Evolutionary conservation across 495 filamentous ascomycete genomes (phyloP).

Genomic region (Usnea hakonensis): DNA sequence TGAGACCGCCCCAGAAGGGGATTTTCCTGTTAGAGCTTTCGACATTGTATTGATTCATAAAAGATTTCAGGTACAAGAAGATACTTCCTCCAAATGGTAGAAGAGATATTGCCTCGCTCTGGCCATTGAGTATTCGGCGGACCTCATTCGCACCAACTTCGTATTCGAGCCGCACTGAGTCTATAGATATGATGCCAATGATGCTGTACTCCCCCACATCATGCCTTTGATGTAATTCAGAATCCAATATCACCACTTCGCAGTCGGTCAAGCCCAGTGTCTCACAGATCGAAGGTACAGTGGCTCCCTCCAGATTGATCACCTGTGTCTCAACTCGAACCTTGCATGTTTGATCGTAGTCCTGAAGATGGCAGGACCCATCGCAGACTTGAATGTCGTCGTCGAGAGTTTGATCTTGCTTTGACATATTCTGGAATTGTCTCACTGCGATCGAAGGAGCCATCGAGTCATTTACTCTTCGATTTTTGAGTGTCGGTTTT

Average conservation of each 20-base stretch:
- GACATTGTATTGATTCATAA: conserved; percentile 48
- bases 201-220: conserved; percentile 61
- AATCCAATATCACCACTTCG: conserved; percentile 50
- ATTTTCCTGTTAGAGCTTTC: conserved; percentile 33
- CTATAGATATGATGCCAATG: conserved; percentile 50
- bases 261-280: conserved; percentile 31
- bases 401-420: background rate
- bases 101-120: conserved; percentile 4
- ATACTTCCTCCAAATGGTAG: conserved; percentile 35
- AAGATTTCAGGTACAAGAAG: conserved; percentile 49
- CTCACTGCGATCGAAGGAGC: background rate
- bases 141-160: conserved; percentile 35
- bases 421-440: background rate
- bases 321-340: background rate
- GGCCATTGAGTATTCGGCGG: conserved; percentile 23
- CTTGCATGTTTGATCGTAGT: background rate
- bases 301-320: conserved; percentile 22
- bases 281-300: conserved; percentile 43
- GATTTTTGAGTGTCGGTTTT: background rate
- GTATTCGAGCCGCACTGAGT: conserved; percentile 48
- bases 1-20: conserved; percentile 81
- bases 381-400: background rate
- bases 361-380: conserved; percentile 15
- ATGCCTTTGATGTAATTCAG: conserved; percentile 29
- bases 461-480: background rate